Base-by-base conservation (phyloP, 805 yeast genomes). In the Zygosaccharomyces bailii region DNA sequence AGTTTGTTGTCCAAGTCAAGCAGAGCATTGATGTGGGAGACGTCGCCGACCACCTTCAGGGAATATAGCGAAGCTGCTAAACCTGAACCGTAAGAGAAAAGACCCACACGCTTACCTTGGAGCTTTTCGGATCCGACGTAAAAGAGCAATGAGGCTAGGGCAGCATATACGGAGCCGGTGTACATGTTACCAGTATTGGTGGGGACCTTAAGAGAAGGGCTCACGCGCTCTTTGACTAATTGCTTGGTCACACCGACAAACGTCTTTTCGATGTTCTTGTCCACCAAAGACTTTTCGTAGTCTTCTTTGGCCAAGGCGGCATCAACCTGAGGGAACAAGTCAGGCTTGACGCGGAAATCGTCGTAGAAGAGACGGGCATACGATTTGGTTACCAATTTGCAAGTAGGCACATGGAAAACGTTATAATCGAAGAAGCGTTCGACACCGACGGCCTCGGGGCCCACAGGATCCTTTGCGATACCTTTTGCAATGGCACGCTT, bases 181-280 rank as follows among this genome's bases (percentile, higher is more conserved):
- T 93, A 93, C 86, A 90, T 85, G 78, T 93, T 93, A 71, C 99
- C 99, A 51, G 95, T 88, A 71, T 91, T 91, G 52, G 98, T 91
- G 63, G 98, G 91, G 35, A 89, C 88, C 56, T 71, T 74, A 67
- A 93, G 74, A 14, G 96, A 81, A 27, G 96, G 93, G 41, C 73
- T 73, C 46, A 93, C 88, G 67, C 87, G 79, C 60, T 74, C 77
- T 52, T 78, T 77, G 50, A 80, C 73, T 51, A 73, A 69, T 49
- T 77, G 81, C 75, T 89, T 87, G 24, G 95, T 79, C 52, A 84
- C 71, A 21, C 79, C 79, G 56, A 90, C 77, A 69, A 91, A 90
- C 14, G 83, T 74, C 75, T 91, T 93, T 70, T 91, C 98, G 55
- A 89, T 69, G 50, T 73, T 67, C 68, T 80, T 88, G 72, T 88